Conservation (phyloP, 164 flowering plant genomes). For the Stephania japonica region DNA sequence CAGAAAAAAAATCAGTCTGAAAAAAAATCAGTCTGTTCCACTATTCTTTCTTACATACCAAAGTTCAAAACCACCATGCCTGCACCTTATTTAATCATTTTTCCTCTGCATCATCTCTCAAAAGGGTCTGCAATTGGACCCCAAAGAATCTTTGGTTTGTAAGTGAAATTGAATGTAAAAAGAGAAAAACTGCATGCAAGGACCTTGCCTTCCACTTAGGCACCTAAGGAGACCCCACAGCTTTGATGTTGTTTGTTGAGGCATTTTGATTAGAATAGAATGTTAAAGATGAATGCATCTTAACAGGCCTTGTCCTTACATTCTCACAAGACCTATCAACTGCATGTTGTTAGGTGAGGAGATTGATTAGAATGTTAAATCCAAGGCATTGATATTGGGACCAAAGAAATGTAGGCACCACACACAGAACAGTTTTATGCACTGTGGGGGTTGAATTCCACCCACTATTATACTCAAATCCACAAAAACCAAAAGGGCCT, state of each 20-base stretch:
- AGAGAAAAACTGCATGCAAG: background rate
- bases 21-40: background rate
- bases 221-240: background rate
- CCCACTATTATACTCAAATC: slow-evolving; percentile 1
- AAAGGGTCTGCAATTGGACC: background rate
- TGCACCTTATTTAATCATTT: background rate
- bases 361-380: slow-evolving; percentile 10
- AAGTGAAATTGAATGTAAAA: background rate
- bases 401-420: slow-evolving; percentile 6
- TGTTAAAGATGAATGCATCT: background rate
- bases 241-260: background rate
- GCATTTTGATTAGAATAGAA: background rate
- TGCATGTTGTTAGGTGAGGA: slow-evolving; percentile 9
- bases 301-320: background rate
- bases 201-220: slow-evolving; percentile 1
- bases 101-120: background rate
- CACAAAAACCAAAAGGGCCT: slow-evolving; percentile 1
- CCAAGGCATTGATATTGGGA: slow-evolving; percentile 8
- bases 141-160: background rate
- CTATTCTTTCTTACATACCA: background rate
- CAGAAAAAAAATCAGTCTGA: background rate
- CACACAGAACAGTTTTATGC: slow-evolving; percentile 9
- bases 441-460: slow-evolving; percentile 1
- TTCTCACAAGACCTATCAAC: background rate
- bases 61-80: background rate